Evolutionary conservation across 352 stramenopile species (phyloP), one percentile per base, ranked within the genome.

Genomic region (Pythium folliculosum): DNA sequence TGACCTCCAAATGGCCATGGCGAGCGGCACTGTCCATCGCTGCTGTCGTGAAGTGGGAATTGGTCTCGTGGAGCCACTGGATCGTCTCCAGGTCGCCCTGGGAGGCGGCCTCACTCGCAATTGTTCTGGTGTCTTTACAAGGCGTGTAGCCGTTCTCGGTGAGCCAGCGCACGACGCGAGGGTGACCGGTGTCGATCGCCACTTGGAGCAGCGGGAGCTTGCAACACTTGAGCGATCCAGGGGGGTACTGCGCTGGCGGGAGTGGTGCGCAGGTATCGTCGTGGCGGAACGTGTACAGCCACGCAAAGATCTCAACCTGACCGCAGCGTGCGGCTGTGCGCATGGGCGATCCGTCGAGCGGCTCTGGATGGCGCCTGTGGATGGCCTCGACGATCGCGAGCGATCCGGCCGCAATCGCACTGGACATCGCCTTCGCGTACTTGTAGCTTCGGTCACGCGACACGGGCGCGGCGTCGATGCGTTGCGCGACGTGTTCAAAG

Each of bases 31-130:
- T 12, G 14, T 43, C 25, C 25, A 57, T 57, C 19, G 35, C 53
- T 27, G 27, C 35, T 1, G 5, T n/a, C 13, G 21, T 48, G 53
- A 32, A 32, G 1, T 53, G n/a, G 1, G n/a, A 40, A 13, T 32
- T n/a, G 32, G 52, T 32, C 27, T 55, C 49, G 23, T 66, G 50
- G n/a, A 70, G 64, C 64, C 64, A 70, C 48, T 61, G 16, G 23
- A 71, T 21, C 6, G 60, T 57, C 32, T 48, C n/a, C n/a, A 67
- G 27, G 23, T 71, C 57, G 1, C 65, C 65, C 5, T 25, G n/a
- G 5, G 22, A n/a, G 3, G 65, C 65, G 16, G 65, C 65, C 16
- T 45, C 48, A 25, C 13, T 35, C 25, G 32, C n/a, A 14, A 65
- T 21, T 9, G 2, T 56, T 12, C n/a, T n/a, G n/a, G 43, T 19